Evolutionary conservation across 768 basidiomycete species (phyloP).

Genomic region (Mrakia blollopis): DNA sequence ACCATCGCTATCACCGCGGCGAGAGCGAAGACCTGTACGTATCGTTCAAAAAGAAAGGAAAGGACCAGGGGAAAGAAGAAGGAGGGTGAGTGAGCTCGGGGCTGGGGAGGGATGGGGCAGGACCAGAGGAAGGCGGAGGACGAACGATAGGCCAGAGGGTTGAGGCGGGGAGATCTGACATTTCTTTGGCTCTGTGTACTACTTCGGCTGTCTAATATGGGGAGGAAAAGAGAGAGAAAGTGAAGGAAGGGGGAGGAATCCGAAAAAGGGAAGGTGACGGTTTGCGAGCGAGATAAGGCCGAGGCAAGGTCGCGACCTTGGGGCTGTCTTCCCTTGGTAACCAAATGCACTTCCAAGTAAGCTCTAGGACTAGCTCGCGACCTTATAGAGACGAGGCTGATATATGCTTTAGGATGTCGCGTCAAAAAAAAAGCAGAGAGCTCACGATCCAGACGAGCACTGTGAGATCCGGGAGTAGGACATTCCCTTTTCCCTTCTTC

Average conservation of each 20-base stretch:
- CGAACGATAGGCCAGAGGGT: not conserved
- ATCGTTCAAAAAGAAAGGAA: not conserved
- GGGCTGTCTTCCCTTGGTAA: too few relatives aligned
- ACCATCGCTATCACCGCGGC: slow-evolving; percentile 10
- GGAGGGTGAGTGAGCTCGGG: not conserved
- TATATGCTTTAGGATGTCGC: too few relatives aligned
- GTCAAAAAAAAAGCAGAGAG: too few relatives aligned
- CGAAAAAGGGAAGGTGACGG: too few relatives aligned
- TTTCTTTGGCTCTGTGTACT: not conserved
- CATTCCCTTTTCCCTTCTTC: not conserved
- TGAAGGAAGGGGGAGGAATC: not conserved
- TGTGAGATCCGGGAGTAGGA: too few relatives aligned
- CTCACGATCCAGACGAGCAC: too few relatives aligned
- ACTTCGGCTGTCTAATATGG: not conserved
- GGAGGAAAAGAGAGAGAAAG: not conserved
- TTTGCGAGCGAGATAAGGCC: too few relatives aligned
- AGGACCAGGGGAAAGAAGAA: not conserved
- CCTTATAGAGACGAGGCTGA: too few relatives aligned
- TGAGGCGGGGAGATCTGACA: not conserved
- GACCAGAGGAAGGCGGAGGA: not conserved
- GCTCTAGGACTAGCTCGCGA: too few relatives aligned
- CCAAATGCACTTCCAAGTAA: too few relatives aligned
- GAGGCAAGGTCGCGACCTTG: too few relatives aligned
- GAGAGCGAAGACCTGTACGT: slow-evolving; percentile 9
- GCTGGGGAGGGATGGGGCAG: not conserved